Evolutionary conservation across 495 filamentous ascomycete genomes (phyloP).

Genomic region (Daldinia decipiens): DNA sequence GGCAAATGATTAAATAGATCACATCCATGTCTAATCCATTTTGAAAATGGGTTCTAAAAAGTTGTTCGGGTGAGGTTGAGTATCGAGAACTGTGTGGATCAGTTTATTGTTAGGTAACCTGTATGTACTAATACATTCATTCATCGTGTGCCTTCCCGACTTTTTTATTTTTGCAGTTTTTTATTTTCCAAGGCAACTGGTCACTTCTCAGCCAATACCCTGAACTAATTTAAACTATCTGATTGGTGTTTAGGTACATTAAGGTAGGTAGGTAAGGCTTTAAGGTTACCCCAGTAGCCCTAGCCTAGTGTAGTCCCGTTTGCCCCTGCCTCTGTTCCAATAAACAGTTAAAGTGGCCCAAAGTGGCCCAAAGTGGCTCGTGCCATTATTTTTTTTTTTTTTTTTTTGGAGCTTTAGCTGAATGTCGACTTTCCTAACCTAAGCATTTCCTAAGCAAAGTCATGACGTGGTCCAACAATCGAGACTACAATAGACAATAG

Average conservation of each 20-base stretch:
- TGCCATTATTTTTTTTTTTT: constrained; percentile 14
- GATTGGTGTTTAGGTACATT: constrained; percentile 26
- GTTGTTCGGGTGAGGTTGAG: background rate
- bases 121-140: background rate
- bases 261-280: no score
- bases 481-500: background rate
- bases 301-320: no score
- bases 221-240: constrained; percentile 5
- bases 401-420: background rate
- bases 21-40: constrained; percentile 20
- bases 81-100: background rate
- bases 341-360: constrained; percentile 10
- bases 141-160: constrained; percentile 22
- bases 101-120: constrained; percentile 1
- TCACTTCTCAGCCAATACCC: constrained; percentile 15
- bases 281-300: background rate
- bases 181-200: background rate
- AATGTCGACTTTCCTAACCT: constrained; percentile 5
- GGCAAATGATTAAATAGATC: constrained; percentile 13
- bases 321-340: constrained; percentile 1
- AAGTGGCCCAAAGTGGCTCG: constrained; percentile 26
- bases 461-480: constrained; percentile 34
- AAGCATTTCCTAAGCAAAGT: constrained; percentile 24
- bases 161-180: constrained; percentile 21
- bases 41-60: background rate